phyloP scores from a whole-genome alignment of 371 early-diverging fungal species.

The Rhizopus microsporus region DNA sequence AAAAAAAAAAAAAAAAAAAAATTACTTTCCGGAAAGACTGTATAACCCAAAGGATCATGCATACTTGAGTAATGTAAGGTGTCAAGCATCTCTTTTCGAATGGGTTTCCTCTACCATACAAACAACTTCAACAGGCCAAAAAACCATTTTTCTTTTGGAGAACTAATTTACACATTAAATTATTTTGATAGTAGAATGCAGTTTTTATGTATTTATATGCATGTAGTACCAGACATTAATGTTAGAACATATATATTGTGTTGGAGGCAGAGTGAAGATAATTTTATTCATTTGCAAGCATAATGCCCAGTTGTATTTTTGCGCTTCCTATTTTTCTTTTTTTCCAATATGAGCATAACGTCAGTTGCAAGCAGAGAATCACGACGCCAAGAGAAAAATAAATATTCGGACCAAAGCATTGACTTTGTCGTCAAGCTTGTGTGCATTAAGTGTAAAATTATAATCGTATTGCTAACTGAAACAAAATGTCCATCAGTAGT shows the following conservation, averaged over 20 bases:
- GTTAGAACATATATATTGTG: constrained; percentile 20
- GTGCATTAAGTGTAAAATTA: neutral
- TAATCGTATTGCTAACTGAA: constrained; percentile 2
- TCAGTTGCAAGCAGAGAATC: constrained; percentile 12
- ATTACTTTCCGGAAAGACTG: too few relatives aligned
- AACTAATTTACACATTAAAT: constrained; percentile 5
- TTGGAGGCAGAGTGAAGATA: constrained; percentile 17
- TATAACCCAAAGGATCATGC: constrained; percentile 8
- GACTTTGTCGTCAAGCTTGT: constrained; percentile 2
- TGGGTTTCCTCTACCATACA: constrained; percentile 6
- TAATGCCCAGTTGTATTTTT: constrained; percentile 17
- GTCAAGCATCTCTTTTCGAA: constrained; percentile 5
- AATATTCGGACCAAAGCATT: too few relatives aligned
- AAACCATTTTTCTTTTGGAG: constrained; percentile 5
- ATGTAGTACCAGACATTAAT: constrained; percentile 18
- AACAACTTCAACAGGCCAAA: constrained; percentile 5
- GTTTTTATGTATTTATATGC: constrained; percentile 18
- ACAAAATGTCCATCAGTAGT: constrained; percentile 11
- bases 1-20: too few relatives aligned
- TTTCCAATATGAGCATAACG: constrained; percentile 15
- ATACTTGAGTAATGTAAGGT: constrained; percentile 9
- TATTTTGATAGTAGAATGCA: constrained; percentile 7
- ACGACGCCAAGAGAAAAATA: constrained; percentile 11
- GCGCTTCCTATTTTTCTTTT: constrained; percentile 16
- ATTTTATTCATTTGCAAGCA: constrained; percentile 13